Evolutionary conservation across 2,329 filamentous ascomycete species (phyloP).

Genomic region (Trichoderma harzianum): DNA sequence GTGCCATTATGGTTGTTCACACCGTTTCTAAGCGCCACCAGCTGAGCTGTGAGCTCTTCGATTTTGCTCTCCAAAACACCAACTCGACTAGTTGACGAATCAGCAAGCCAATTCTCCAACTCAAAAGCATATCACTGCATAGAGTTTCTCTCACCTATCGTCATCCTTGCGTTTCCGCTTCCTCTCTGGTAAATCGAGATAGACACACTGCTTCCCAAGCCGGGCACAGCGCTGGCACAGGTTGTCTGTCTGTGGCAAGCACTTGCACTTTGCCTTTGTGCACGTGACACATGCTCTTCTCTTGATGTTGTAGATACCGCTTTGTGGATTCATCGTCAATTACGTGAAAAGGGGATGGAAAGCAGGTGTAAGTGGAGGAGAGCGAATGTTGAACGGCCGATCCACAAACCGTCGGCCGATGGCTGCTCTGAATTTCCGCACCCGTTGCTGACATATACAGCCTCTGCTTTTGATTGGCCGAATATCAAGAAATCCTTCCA

Average conservation of each 20-base stretch:
- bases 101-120: neutral
- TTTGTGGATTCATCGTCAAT: neutral
- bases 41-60: conserved; percentile 2
- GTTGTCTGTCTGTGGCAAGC: conserved; percentile 2
- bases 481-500: neutral
- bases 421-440: neutral
- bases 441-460: neutral
- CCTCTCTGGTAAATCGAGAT: conserved; percentile 17
- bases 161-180: conserved; percentile 1
- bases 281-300: conserved; percentile 19
- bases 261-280: conserved; percentile 16
- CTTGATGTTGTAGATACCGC: neutral
- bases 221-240: conserved; percentile 16
- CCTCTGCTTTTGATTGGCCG: neutral
- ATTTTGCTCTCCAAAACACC: conserved; percentile 11
- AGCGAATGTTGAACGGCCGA: neutral
- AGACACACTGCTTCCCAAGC: conserved; percentile 15
- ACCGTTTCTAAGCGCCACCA: neutral
- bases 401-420: conserved; percentile 6
- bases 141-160: neutral
- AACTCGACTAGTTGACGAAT: neutral
- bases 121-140: neutral
- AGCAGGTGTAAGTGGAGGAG: neutral
- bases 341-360: neutral
- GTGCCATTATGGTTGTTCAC: neutral